These are phyloP conservation scores for Aspergillus sp. DNA, from an alignment of 2,329 filamentous ascomycete genomes.

Conservation along the genomic window DNA sequence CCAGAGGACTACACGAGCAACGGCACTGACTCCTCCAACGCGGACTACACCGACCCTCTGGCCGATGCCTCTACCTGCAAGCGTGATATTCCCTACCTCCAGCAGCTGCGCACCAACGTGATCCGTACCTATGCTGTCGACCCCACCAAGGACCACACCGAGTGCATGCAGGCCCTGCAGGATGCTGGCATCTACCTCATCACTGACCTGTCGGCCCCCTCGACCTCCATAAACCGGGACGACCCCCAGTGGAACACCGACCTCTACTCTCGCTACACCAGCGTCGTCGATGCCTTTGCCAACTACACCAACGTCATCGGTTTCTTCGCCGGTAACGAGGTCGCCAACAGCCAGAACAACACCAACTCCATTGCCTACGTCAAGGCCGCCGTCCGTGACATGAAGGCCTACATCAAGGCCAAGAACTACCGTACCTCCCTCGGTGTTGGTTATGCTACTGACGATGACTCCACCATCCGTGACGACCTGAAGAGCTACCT, in stretches of 20 bases:
- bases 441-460: constrained; percentile 93
- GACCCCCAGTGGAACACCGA: constrained; percentile 75
- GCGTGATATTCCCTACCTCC: constrained; percentile 81
- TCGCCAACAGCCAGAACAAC: constrained; percentile 86
- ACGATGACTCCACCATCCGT: constrained; percentile 85
- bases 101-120: constrained; percentile 80
- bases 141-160: constrained; percentile 72
- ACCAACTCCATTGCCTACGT: constrained; percentile 89
- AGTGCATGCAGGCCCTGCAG: constrained; percentile 81
- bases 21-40: constrained; percentile 39
- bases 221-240: constrained; percentile 80
- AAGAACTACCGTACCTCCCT: constrained; percentile 71
- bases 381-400: constrained; percentile 96
- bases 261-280: constrained; percentile 78
- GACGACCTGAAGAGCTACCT: constrained; percentile 86
- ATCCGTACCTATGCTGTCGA: constrained; percentile 95
- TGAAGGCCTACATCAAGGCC: constrained; percentile 86
- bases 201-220: constrained; percentile 83
- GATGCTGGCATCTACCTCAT: constrained; percentile 93
- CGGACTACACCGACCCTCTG: constrained; percentile 77
- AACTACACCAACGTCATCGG: constrained; percentile 90
- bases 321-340: constrained; percentile 99
- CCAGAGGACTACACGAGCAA: constrained; percentile 50
- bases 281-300: constrained; percentile 77
- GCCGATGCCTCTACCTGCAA: constrained; percentile 70